Percentiles rank a stretch among this genome's conserved stretches.
Conservation (phyloP, 2,329 filamentous ascomycete species). For the Coniella lustricola region DNA sequence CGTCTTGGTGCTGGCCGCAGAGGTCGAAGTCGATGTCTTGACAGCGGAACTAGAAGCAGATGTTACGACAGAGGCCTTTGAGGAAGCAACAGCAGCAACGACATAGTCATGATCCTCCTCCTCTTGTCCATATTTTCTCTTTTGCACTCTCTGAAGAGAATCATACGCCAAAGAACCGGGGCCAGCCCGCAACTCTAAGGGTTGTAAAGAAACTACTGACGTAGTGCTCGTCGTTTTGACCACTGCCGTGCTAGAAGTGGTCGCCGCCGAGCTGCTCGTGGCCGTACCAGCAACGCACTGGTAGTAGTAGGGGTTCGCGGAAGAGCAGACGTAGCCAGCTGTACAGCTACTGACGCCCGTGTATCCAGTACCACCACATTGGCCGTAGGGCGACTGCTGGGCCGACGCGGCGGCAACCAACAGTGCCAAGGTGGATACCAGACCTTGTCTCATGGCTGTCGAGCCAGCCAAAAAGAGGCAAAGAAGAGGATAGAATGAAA, state of each 20-base stretch:
- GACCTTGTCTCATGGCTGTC: constrained; percentile 5
- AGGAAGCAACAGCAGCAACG: neutral
- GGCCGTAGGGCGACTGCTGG: constrained; percentile 19
- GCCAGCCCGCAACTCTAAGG: constrained; percentile 8
- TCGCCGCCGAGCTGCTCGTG: constrained; percentile 1
- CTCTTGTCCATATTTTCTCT: neutral
- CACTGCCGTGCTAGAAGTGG: constrained; percentile 4
- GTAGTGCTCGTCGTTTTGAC: constrained; percentile 10
- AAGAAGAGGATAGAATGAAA: neutral
- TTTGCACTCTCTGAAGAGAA: too few relatives aligned
- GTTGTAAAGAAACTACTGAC: constrained; percentile 11
- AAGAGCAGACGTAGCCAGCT: constrained; percentile 17
- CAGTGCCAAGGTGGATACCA: constrained; percentile 8
- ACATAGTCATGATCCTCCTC: neutral
- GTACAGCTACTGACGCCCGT: constrained; percentile 19
- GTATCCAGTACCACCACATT: constrained; percentile 18
- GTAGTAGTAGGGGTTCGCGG: constrained; percentile 21
- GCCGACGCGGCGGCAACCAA: constrained; percentile 7
- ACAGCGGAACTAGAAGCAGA: neutral
- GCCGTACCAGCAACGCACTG: constrained; percentile 19
- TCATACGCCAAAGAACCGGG: constrained; percentile 1
- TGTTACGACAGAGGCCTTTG: constrained; percentile 1
- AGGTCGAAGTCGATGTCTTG: too few relatives aligned
- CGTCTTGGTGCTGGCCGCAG: constrained; percentile 1
- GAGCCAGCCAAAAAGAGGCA: neutral